These are phyloP conservation scores for Curvularia verruculosa DNA, from an alignment of 2,329 filamentous ascomycete species.

Conservation along the genomic window DNA sequence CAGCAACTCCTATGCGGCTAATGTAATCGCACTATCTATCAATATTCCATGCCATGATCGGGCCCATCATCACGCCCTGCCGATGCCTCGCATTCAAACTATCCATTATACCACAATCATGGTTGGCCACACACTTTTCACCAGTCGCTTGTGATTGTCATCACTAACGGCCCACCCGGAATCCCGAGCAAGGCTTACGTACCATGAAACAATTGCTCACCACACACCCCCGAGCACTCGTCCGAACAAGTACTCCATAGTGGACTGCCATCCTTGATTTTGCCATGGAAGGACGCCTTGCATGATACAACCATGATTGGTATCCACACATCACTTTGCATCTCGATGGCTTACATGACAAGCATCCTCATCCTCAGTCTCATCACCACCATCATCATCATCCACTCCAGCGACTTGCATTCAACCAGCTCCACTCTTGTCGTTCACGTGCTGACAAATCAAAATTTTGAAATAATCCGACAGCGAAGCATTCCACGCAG, in stretches of 20 bases:
- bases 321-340: background rate
- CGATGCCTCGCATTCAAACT: background rate
- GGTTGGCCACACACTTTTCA: background rate
- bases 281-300: background rate
- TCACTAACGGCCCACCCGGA: background rate
- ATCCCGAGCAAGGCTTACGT: background rate
- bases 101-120: background rate
- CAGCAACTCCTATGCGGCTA: background rate
- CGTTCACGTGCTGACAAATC: slow-evolving; percentile 1
- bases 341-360: background rate
- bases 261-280: background rate
- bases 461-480: background rate
- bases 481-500: background rate
- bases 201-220: background rate
- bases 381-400: too few relatives aligned
- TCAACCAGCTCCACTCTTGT: background rate
- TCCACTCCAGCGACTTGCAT: background rate
- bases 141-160: background rate
- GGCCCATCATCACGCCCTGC: background rate
- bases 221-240: background rate
- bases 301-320: background rate
- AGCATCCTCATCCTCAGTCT: background rate
- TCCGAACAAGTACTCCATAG: background rate
- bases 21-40: background rate
- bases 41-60: background rate